These are phyloP conservation scores for Fusarium sp. DNA, from an alignment of 2,329 filamentous ascomycete species.

Conservation along the genomic window DNA sequence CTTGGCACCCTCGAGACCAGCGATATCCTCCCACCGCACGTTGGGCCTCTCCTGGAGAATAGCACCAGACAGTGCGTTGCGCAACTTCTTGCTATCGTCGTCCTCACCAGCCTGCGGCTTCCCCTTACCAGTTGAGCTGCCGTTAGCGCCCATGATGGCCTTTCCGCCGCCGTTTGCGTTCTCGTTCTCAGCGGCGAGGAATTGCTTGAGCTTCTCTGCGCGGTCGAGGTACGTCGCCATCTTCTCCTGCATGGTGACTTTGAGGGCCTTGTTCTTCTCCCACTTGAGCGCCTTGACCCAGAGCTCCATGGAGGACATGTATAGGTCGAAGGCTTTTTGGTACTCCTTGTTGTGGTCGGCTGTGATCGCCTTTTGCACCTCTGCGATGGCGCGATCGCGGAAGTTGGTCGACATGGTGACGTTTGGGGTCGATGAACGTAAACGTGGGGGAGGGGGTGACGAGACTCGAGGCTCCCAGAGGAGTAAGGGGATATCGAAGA, in stretches of 20 bases:
- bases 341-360: conserved; percentile 95
- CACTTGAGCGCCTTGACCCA: conserved; percentile 99
- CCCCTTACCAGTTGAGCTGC: conserved; percentile 69
- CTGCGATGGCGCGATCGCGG: conserved; percentile 93
- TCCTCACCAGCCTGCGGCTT: conserved; percentile 71
- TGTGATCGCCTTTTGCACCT: conserved; percentile 97
- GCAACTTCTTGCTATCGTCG: conserved; percentile 93
- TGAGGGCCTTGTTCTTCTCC: conserved; percentile 98
- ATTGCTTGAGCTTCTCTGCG: conserved; percentile 95
- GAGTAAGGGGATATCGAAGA: neutral
- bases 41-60: conserved; percentile 97
- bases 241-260: conserved; percentile 97
- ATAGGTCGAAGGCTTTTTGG: conserved; percentile 94
- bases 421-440: conserved; percentile 18
- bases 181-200: conserved; percentile 79
- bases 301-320: conserved; percentile 94
- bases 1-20: conserved; percentile 91
- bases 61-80: conserved; percentile 88
- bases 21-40: conserved; percentile 97
- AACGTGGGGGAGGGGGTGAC: conserved; percentile 10
- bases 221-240: conserved; percentile 98
- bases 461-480: neutral
- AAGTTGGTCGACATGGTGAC: conserved; percentile 93
- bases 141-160: conserved; percentile 73
- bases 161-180: conserved; percentile 72